Evolutionary conservation across 2,329 filamentous ascomycete species (phyloP).

Genomic region (Nannizziopsis barbatae): DNA sequence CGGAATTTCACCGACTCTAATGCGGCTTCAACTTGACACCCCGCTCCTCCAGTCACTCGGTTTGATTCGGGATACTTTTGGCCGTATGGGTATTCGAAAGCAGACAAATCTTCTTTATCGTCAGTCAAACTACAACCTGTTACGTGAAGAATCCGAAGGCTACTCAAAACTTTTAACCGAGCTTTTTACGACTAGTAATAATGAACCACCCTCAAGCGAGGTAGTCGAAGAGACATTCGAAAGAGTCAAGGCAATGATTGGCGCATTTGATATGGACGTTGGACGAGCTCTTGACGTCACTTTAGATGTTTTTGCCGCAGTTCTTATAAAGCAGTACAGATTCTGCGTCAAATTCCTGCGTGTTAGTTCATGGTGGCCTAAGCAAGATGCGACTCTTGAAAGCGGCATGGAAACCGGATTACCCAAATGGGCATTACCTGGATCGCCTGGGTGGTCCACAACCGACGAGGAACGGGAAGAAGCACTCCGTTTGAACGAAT

Average conservation of each 20-base stretch:
- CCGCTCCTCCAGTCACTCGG: conserved; percentile 63
- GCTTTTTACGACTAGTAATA: conserved; percentile 77
- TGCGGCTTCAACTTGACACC: conserved; percentile 76
- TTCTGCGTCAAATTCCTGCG: conserved; percentile 92
- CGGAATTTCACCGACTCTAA: conserved; percentile 56
- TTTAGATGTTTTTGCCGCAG: conserved; percentile 85
- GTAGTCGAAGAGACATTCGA: conserved; percentile 79
- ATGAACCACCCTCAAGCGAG: conserved; percentile 60
- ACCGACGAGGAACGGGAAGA: conserved; percentile 58
- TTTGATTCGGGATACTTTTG: conserved; percentile 75
- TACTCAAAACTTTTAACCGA: conserved; percentile 95
- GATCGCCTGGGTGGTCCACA: conserved; percentile 50
- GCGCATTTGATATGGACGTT: conserved; percentile 92
- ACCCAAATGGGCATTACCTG: conserved; percentile 76
- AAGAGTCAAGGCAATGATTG: conserved; percentile 84
- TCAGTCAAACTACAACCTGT: conserved; percentile 90
- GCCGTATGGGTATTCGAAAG: conserved; percentile 71
- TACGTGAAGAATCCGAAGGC: conserved; percentile 91
- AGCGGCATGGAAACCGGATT: conserved; percentile 45
- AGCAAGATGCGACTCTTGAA: conserved; percentile 43
- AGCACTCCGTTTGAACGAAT: conserved; percentile 46
- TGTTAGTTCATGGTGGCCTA: conserved; percentile 94
- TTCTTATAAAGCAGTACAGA: conserved; percentile 80
- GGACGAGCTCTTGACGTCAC: conserved; percentile 90
- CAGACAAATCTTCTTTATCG: conserved; percentile 89